These are phyloP conservation scores for Sporothrix brasiliensis DNA, from an alignment of 2,329 filamentous ascomycete genomes.

Conservation along the genomic window DNA sequence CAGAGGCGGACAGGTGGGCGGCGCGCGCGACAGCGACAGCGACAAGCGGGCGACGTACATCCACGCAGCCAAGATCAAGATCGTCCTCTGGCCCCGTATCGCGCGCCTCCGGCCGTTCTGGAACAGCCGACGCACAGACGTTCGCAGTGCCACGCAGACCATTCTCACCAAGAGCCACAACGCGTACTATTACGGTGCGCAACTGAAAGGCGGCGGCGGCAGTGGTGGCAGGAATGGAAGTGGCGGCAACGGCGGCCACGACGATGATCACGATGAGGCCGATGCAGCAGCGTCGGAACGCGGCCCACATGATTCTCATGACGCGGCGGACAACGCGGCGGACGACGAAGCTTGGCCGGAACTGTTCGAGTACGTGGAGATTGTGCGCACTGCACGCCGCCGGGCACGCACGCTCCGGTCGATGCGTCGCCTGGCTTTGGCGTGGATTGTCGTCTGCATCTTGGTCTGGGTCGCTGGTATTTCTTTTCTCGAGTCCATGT, in stretches of 20 bases:
- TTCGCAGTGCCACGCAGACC: conserved; percentile 35
- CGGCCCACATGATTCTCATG: neutral
- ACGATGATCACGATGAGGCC: neutral
- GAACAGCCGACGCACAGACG: neutral
- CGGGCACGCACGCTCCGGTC: too few relatives aligned
- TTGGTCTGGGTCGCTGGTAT: neutral
- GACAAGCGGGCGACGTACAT: neutral
- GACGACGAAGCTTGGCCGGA: conserved; percentile 28
- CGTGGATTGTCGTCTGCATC: conserved; percentile 8
- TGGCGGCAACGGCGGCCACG: conserved; percentile 13
- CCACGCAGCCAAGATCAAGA: conserved; percentile 41
- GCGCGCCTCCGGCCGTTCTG: conserved; percentile 39
- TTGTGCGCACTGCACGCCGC: neutral
- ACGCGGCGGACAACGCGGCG: neutral
- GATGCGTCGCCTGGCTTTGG: neutral
- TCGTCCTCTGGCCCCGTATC: conserved; percentile 41
- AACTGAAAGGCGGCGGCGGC: too few relatives aligned
- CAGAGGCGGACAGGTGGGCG: too few relatives aligned
- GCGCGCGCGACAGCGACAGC: too few relatives aligned
- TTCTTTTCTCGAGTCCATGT: neutral
- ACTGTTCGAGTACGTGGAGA: conserved; percentile 35
- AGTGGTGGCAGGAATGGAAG: neutral
- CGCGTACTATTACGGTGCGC: conserved; percentile 41
- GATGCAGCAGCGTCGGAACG: neutral
- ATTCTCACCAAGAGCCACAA: conserved; percentile 39